phyloP scores from a whole-genome alignment of 2,329 filamentous ascomycete genomes.

The Sarocladium strictum region DNA sequence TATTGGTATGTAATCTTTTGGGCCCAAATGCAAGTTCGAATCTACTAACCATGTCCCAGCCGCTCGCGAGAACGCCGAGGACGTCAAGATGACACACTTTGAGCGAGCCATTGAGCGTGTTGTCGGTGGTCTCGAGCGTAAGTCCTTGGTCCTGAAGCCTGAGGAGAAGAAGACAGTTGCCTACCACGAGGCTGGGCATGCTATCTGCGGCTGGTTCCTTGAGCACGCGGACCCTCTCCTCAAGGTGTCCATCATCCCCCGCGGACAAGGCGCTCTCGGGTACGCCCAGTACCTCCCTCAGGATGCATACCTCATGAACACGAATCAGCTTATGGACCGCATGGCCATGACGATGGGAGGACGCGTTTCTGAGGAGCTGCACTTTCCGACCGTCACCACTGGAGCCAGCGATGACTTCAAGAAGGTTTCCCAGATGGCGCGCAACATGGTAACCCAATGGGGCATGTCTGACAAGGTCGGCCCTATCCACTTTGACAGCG shows the following conservation, averaged over 20 bases:
- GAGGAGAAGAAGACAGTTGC: slow-evolving; percentile 94
- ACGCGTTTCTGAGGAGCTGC: slow-evolving; percentile 89
- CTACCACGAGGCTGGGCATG: slow-evolving; percentile 97
- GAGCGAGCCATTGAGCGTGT: slow-evolving; percentile 97
- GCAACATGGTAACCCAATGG: slow-evolving; percentile 98
- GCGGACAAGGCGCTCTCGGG: slow-evolving; percentile 85
- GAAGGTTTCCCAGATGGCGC: slow-evolving; percentile 94
- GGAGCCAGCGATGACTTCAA: slow-evolving; percentile 97
- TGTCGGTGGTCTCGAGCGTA: slow-evolving; percentile 94
- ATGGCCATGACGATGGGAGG: slow-evolving; percentile 99
- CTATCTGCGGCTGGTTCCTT: slow-evolving; percentile 98
- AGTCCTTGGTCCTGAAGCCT: slow-evolving; percentile 86
- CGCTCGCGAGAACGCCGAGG: slow-evolving; percentile 73
- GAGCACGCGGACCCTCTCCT: slow-evolving; percentile 93
- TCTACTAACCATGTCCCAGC: slow-evolving; percentile 44
- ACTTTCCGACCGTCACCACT: slow-evolving; percentile 94
- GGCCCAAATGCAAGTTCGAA: neutral
- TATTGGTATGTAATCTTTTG: slow-evolving; percentile 65
- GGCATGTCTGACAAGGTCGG: slow-evolving; percentile 96
- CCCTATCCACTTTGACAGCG: slow-evolving; percentile 83
- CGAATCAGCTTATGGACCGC: slow-evolving; percentile 93
- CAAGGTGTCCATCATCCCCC: slow-evolving; percentile 97
- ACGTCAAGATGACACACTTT: slow-evolving; percentile 84
- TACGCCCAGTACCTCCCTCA: slow-evolving; percentile 96
- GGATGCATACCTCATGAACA: slow-evolving; percentile 93